Conservation (phyloP, 2,329 filamentous ascomycete species). For the Coniochaeta hoffmannii region DNA sequence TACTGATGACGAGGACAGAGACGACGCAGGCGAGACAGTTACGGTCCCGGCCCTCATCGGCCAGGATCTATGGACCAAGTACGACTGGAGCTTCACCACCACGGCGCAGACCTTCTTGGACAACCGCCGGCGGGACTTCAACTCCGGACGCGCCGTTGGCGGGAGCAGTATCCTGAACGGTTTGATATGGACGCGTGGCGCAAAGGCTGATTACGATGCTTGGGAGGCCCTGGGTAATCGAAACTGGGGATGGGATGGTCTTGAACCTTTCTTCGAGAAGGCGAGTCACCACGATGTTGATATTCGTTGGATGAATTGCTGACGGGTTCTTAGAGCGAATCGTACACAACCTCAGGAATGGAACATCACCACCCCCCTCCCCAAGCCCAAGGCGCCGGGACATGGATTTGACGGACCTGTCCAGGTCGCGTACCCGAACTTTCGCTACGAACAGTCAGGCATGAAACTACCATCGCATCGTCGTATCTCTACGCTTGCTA, state of each 20-base stretch:
- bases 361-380: not conserved
- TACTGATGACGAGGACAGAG: not conserved
- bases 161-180: slow-evolving; percentile 30
- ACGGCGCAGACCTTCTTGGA: slow-evolving; percentile 23
- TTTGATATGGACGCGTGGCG: slow-evolving; percentile 30
- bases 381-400: slow-evolving; percentile 17
- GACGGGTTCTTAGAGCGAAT: slow-evolving; percentile 25
- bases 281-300: slow-evolving; percentile 13
- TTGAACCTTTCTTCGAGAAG: slow-evolving; percentile 41
- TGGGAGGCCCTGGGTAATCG: slow-evolving; percentile 30
- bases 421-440: slow-evolving; percentile 29
- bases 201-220: slow-evolving; percentile 28
- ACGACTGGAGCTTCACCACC: slow-evolving; percentile 23
- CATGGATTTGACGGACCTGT: slow-evolving; percentile 29
- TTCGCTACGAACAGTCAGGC: slow-evolving; percentile 32
- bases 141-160: slow-evolving; percentile 30
- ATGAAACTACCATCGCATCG: slow-evolving; percentile 7
- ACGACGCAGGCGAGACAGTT: slow-evolving; percentile 2
- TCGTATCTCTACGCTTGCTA: not conserved
- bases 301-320: not conserved
- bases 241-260: slow-evolving; percentile 29
- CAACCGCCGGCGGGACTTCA: slow-evolving; percentile 24
- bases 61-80: slow-evolving; percentile 12
- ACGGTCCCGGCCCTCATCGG: slow-evolving; percentile 12
- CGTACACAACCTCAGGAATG: slow-evolving; percentile 20